A percentile compares a stretch with the other conserved stretches of the same genome.
These are phyloP conservation scores for Geum urbanum DNA, from an alignment of 306 rosid species.

Conservation along the genomic window DNA sequence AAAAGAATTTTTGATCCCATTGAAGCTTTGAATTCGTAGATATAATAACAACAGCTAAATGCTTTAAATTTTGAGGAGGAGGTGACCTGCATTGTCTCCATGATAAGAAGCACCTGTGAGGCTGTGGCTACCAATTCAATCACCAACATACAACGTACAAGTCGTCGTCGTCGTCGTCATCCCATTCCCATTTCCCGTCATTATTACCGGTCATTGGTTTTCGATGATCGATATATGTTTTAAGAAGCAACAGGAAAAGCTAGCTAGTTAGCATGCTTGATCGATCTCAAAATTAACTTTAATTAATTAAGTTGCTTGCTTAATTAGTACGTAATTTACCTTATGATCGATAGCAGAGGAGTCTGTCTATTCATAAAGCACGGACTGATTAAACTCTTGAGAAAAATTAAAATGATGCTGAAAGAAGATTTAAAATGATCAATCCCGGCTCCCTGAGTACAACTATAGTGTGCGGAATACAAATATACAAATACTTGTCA, in stretches of 20 bases:
- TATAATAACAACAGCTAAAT: constrained; percentile 29
- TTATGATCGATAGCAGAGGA: too few relatives aligned
- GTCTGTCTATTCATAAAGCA: too few relatives aligned
- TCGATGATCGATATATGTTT: too few relatives aligned
- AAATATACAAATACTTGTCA: too few relatives aligned
- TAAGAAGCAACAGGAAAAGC: background rate
- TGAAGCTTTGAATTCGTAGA: constrained; percentile 38
- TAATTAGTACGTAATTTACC: constrained; percentile 7
- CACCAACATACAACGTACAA: constrained; percentile 38
- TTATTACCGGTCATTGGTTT: constrained; percentile 19
- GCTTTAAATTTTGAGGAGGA: constrained; percentile 34
- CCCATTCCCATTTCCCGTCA: constrained; percentile 26
- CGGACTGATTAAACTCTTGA: too few relatives aligned
- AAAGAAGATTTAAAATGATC: too few relatives aligned
- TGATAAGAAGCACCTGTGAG: constrained; percentile 57
- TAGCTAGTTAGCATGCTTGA: background rate
- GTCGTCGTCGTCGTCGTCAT: background rate
- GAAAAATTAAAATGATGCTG: too few relatives aligned
- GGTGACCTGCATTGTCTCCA: constrained; percentile 58
- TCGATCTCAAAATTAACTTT: background rate
- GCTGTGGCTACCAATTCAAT: constrained; percentile 59
- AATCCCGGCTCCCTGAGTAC: too few relatives aligned
- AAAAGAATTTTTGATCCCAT: constrained; percentile 28
- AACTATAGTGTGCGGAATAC: too few relatives aligned
- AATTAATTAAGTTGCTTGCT: background rate